Evolutionary conservation across 2,329 filamentous ascomycete genomes (phyloP).

Genomic region (Colletotrichum horii): DNA sequence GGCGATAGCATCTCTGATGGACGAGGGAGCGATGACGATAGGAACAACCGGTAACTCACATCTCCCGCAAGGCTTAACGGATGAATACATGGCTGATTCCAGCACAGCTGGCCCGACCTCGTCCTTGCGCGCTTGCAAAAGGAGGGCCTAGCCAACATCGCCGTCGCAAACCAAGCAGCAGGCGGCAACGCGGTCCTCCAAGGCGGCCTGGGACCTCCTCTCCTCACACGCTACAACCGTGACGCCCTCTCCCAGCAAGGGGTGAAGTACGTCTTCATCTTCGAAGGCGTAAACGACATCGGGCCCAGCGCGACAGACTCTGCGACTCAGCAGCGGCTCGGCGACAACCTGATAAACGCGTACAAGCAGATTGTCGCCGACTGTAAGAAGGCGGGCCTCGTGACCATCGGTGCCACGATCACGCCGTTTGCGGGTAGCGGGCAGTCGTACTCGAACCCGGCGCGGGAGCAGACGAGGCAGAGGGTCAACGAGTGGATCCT

Average conservation of each 20-base stretch:
- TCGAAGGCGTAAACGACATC: constrained; percentile 75
- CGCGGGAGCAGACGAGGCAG: constrained; percentile 60
- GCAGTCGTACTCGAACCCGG: constrained; percentile 59
- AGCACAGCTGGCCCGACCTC: constrained; percentile 59
- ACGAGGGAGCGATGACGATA: constrained; percentile 63
- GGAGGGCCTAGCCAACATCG: constrained; percentile 52
- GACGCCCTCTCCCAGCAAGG: constrained; percentile 65
- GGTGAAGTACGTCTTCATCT: constrained; percentile 67
- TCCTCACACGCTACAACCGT: constrained; percentile 65
- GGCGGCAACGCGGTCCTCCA: constrained; percentile 70
- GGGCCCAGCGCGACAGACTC: constrained; percentile 52
- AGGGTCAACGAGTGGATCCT: constrained; percentile 68
- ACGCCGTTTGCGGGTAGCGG: constrained; percentile 62
- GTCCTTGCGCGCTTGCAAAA: constrained; percentile 57
- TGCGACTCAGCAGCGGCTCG: constrained; percentile 52
- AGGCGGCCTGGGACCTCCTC: constrained; percentile 67
- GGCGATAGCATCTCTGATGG: constrained; percentile 74
- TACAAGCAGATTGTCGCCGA: constrained; percentile 63
- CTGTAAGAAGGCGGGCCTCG: constrained; percentile 58
- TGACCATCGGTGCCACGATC: constrained; percentile 68
- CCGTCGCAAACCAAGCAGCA: constrained; percentile 69
- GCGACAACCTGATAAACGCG: constrained; percentile 57
- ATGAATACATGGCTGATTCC: neutral
- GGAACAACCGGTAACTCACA: constrained; percentile 55
- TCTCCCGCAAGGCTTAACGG: neutral